Evolutionary conservation across 192 early-diverging fungal genomes (phyloP).

Genomic region (Coemansia sp.): DNA sequence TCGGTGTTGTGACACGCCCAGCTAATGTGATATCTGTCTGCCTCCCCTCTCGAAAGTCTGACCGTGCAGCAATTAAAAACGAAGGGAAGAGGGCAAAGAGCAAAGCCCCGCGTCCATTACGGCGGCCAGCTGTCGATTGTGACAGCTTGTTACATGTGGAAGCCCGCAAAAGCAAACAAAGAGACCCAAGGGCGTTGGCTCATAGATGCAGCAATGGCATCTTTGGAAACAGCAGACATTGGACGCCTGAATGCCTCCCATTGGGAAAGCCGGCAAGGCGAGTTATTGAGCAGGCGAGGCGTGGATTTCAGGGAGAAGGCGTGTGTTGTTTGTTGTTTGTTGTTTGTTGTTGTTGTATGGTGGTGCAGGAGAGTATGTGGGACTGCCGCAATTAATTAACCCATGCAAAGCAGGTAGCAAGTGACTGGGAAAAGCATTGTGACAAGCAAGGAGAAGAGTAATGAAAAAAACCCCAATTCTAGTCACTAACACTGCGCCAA

Average conservation of each 20-base stretch:
- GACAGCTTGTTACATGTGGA: background rate
- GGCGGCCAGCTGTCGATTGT: background rate
- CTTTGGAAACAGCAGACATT: conserved; percentile 3
- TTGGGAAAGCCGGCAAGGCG: background rate
- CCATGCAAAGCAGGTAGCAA: background rate
- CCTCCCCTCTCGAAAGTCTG: background rate
- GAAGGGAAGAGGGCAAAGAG: too few relatives aligned
- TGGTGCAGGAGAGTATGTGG: background rate
- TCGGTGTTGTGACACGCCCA: background rate
- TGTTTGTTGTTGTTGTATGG: background rate
- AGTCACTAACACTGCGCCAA: too few relatives aligned
- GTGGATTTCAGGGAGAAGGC: background rate
- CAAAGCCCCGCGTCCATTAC: background rate
- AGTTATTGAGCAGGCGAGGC: background rate
- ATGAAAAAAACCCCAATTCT: too few relatives aligned
- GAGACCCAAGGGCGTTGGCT: background rate
- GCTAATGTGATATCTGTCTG: background rate
- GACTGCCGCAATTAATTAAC: conserved; percentile 9
- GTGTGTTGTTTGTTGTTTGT: background rate
- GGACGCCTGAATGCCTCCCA: background rate
- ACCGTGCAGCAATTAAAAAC: background rate
- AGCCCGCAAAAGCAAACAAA: background rate
- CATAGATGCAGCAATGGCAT: conserved; percentile 1
- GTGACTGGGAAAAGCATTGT: background rate
- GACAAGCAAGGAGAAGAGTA: too few relatives aligned